Evolutionary conservation across 1,139 yeast genomes (phyloP).

Genomic region (Eremothecium coryli): DNA sequence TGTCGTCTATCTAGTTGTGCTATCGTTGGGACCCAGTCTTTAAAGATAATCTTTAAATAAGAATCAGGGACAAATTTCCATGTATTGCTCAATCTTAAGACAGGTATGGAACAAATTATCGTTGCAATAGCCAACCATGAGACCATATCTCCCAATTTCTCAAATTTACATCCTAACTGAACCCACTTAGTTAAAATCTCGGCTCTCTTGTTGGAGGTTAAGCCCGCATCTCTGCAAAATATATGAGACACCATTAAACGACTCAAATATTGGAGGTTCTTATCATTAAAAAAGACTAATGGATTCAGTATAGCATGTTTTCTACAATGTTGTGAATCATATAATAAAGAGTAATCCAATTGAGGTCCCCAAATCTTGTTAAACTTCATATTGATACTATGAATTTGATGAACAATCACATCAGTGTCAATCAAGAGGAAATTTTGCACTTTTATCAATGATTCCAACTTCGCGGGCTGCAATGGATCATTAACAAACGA

Average conservation of each 20-base stretch:
- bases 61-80: constrained; percentile 69
- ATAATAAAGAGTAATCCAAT: constrained; percentile 49
- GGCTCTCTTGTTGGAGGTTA: constrained; percentile 43
- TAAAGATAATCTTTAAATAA: constrained; percentile 52
- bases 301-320: constrained; percentile 33
- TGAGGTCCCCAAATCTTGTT: constrained; percentile 68
- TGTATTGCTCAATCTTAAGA: constrained; percentile 59
- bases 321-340: constrained; percentile 34
- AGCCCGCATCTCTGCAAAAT: constrained; percentile 33
- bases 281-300: constrained; percentile 56
- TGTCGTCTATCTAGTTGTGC: constrained; percentile 79
- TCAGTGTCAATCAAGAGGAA: constrained; percentile 42
- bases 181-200: constrained; percentile 75
- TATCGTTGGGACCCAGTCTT: constrained; percentile 91
- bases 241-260: constrained; percentile 63
- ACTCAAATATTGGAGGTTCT: constrained; percentile 69
- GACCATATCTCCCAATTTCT: constrained; percentile 83
- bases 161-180: constrained; percentile 67
- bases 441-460: constrained; percentile 27
- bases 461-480: constrained; percentile 13
- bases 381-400: constrained; percentile 48
- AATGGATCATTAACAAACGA: constrained; percentile 14
- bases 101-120: constrained; percentile 71
- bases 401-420: constrained; percentile 47
- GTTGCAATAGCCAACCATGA: constrained; percentile 92